Evolutionary conservation across 192 early-diverging fungal genomes (phyloP).

Genomic region (Backusella mclennaniae): DNA sequence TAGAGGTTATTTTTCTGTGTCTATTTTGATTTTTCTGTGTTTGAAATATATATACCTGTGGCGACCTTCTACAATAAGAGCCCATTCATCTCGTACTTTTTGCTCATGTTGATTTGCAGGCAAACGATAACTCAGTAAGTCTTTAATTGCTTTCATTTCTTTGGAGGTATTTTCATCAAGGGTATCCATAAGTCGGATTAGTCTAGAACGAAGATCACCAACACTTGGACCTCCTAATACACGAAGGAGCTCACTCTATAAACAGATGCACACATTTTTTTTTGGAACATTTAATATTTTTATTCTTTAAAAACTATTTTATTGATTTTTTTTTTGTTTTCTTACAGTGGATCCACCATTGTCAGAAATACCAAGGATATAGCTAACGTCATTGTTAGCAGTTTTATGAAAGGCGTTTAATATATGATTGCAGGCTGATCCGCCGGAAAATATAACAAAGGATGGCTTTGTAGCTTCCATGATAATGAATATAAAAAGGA

Average conservation of each 20-base stretch:
- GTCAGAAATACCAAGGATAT: slow-evolving; percentile 72
- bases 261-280: background rate
- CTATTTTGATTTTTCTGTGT: background rate
- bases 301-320: background rate
- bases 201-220: slow-evolving; percentile 68
- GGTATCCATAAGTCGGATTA: slow-evolving; percentile 66
- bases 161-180: slow-evolving; percentile 33
- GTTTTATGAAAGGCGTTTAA: slow-evolving; percentile 51
- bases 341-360: slow-evolving; percentile 61
- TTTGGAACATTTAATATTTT: background rate
- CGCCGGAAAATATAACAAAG: slow-evolving; percentile 71
- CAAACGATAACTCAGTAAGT: slow-evolving; percentile 70
- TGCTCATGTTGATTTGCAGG: slow-evolving; percentile 48
- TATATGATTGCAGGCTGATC: slow-evolving; percentile 67
- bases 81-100: slow-evolving; percentile 73
- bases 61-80: slow-evolving; percentile 67
- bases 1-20: background rate
- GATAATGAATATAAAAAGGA: background rate
- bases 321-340: background rate
- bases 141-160: slow-evolving; percentile 62
- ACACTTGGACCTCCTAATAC: slow-evolving; percentile 76
- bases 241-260: slow-evolving; percentile 62
- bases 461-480: slow-evolving; percentile 20
- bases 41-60: slow-evolving; percentile 48
- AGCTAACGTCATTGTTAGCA: slow-evolving; percentile 54